These are phyloP conservation scores for Ogataea hybrid DNA, from an alignment of 1,139 yeast genomes.

Conservation along the genomic window DNA sequence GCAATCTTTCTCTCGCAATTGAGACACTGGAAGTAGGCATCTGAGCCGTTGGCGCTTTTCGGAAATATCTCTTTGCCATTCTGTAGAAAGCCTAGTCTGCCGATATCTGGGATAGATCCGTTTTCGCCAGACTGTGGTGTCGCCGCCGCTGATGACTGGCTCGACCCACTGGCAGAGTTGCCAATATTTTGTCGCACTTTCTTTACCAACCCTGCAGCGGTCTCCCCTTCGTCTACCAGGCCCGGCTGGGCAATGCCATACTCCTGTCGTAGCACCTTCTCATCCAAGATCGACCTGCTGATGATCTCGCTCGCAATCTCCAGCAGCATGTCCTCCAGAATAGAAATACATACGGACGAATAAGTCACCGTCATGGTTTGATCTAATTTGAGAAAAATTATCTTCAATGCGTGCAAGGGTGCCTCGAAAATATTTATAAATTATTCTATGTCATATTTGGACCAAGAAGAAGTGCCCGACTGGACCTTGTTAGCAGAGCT, in stretches of 20 bases:
- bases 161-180: constrained; percentile 28
- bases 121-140: constrained; percentile 22
- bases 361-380: constrained; percentile 22
- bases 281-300: constrained; percentile 39
- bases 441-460: not conserved
- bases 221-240: constrained; percentile 20
- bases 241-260: constrained; percentile 32
- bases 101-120: constrained; percentile 26
- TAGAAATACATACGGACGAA: constrained; percentile 29
- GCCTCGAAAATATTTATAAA: not conserved
- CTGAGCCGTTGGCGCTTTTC: constrained; percentile 22
- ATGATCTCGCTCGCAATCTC: constrained; percentile 44
- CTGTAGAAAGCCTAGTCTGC: constrained; percentile 28
- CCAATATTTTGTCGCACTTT: constrained; percentile 22
- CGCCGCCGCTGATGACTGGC: constrained; percentile 26
- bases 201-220: constrained; percentile 10
- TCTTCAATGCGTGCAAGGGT: not conserved
- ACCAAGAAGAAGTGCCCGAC: constrained; percentile 61
- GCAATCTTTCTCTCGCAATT: constrained; percentile 86
- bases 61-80: constrained; percentile 51
- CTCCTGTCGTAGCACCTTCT: constrained; percentile 34
- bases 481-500: constrained; percentile 48
- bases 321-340: constrained; percentile 38
- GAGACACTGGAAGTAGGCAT: constrained; percentile 67
- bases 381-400: not conserved